A percentile compares a stretch with the other conserved stretches of the same genome.
Conservation (phyloP, 2,329 filamentous ascomycete genomes). For the Mycogone perniciosa region DNA sequence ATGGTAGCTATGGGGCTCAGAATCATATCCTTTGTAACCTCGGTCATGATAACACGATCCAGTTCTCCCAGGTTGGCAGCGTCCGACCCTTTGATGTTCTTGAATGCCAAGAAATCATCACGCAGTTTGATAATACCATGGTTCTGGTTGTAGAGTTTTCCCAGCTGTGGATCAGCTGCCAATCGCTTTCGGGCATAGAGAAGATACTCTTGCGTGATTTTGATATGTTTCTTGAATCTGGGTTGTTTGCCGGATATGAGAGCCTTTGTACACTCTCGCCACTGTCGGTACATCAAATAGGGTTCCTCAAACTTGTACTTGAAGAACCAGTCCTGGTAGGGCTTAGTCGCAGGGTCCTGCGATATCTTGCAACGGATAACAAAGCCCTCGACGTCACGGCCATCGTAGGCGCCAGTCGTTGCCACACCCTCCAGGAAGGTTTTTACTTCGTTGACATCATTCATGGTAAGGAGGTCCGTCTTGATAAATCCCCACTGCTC, state of each 20-base stretch:
- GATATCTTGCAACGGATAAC: conserved; percentile 82
- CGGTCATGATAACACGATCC: conserved; percentile 38
- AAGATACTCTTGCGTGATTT: conserved; percentile 89
- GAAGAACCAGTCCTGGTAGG: conserved; percentile 96
- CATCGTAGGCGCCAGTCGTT: conserved; percentile 82
- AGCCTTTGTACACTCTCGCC: conserved; percentile 93
- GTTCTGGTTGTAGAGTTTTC: conserved; percentile 70
- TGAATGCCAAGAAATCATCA: conserved; percentile 77
- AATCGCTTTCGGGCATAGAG: conserved; percentile 72
- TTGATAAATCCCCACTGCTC: conserved; percentile 91
- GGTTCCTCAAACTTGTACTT: conserved; percentile 99
- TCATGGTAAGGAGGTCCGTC: conserved; percentile 70
- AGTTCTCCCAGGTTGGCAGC: conserved; percentile 70
- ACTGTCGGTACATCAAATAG: conserved; percentile 97
- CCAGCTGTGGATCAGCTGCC: conserved; percentile 59
- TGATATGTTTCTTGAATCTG: conserved; percentile 75
- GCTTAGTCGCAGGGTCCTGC: conserved; percentile 39
- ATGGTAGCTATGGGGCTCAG: conserved; percentile 90
- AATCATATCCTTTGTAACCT: conserved; percentile 63
- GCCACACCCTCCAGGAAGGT: conserved; percentile 77
- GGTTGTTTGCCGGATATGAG: conserved; percentile 71
- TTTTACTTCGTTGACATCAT: conserved; percentile 68
- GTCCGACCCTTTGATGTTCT: conserved; percentile 80
- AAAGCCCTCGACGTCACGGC: conserved; percentile 92
- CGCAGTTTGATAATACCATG: conserved; percentile 92